phyloP scores from a whole-genome alignment of 2,329 filamentous ascomycete species.

The Aaosphaeria arxii region DNA sequence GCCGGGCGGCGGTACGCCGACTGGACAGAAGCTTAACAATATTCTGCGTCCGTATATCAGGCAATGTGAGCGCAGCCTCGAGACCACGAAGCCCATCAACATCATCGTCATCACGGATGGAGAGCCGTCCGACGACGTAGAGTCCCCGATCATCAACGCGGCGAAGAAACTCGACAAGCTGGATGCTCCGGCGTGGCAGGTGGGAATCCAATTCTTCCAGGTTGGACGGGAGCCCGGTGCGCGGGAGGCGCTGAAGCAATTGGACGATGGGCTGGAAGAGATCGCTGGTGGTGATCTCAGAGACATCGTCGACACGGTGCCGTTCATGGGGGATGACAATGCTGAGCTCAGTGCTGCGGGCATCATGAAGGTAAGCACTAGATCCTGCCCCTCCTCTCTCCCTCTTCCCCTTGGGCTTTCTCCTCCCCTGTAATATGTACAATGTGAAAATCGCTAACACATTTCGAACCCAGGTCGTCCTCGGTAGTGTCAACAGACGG shows the following conservation, averaged over 20 bases:
- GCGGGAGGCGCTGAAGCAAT: constrained; percentile 59
- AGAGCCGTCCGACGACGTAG: constrained; percentile 73
- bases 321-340: constrained; percentile 58
- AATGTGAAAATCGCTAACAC: not conserved
- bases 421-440: not conserved
- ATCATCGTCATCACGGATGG: constrained; percentile 94
- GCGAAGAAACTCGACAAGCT: constrained; percentile 69
- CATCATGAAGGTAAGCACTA: constrained; percentile 63
- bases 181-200: constrained; percentile 72
- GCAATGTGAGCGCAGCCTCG: constrained; percentile 48
- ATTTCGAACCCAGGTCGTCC: constrained; percentile 50
- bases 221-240: constrained; percentile 73
- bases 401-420: too few species aligned
- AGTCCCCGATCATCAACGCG: constrained; percentile 59
- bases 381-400: not conserved
- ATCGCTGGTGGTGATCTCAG: constrained; percentile 57
- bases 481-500: constrained; percentile 71
- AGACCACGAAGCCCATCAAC: constrained; percentile 72
- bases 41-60: constrained; percentile 73
- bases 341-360: constrained; percentile 63
- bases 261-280: constrained; percentile 70
- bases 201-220: constrained; percentile 96
- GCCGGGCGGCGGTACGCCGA: constrained; percentile 69
- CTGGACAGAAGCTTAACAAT: constrained; percentile 65
- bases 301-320: constrained; percentile 91